Percentiles rank a stretch among this genome's conserved stretches.
phyloP scores from a whole-genome alignment of 176 grass and related monocot genomes.

The Dactylis glomerata region DNA sequence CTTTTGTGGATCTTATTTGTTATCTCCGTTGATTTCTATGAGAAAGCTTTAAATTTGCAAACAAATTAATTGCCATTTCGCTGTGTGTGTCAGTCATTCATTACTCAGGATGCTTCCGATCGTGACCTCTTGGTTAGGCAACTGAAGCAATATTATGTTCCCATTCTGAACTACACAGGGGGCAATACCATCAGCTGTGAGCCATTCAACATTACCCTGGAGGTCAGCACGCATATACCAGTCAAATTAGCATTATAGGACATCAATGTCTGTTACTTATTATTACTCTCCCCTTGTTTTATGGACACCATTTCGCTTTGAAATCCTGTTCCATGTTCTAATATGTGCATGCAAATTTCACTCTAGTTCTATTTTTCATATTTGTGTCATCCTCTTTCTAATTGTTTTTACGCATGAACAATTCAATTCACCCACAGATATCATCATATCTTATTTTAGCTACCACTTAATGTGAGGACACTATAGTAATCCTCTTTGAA shows the following conservation, averaged over 20 bases:
- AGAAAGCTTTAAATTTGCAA: background rate
- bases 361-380: background rate
- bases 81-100: constrained; percentile 72
- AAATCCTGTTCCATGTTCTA: background rate
- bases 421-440: background rate
- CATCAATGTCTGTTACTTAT: background rate
- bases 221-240: constrained; percentile 37
- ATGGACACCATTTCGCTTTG: background rate
- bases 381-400: background rate
- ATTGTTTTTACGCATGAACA: constrained; percentile 22
- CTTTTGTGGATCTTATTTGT: background rate
- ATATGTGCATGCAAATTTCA: background rate
- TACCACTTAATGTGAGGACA: constrained; percentile 1
- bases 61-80: constrained; percentile 4
- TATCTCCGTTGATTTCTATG: background rate
- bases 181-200: constrained; percentile 18
- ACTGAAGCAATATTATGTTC: constrained; percentile 50
- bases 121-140: constrained; percentile 57
- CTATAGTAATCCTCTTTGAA: background rate
- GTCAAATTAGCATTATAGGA: constrained; percentile 15
- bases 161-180: constrained; percentile 64
- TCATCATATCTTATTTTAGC: constrained; percentile 6
- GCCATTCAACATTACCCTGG: constrained; percentile 58
- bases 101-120: constrained; percentile 81
- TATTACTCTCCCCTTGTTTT: background rate